Evolutionary conservation across 768 basidiomycete species (phyloP).

Genomic region (Mycena metata): DNA sequence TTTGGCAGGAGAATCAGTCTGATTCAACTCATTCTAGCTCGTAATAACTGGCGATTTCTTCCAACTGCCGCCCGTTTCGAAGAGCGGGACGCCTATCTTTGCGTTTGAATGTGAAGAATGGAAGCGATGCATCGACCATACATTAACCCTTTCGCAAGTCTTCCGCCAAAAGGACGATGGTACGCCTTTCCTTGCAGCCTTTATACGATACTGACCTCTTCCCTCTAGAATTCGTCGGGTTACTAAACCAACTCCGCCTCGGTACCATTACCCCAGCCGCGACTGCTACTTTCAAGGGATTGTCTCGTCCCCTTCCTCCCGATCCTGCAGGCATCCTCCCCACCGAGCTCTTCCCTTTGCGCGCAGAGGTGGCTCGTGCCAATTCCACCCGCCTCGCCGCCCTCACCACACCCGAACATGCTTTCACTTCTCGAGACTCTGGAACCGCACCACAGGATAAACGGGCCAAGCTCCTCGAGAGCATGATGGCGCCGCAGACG

Average conservation of each 20-base stretch:
- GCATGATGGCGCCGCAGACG: constrained; percentile 70
- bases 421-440: constrained; percentile 68
- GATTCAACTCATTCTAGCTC: constrained; percentile 48
- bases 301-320: constrained; percentile 37
- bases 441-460: constrained; percentile 55
- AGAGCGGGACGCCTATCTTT: constrained; percentile 67
- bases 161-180: constrained; percentile 82
- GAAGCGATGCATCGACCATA: constrained; percentile 70
- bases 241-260: constrained; percentile 82
- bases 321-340: constrained; percentile 50
- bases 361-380: constrained; percentile 76
- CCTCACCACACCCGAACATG: constrained; percentile 56
- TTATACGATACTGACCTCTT: not conserved
- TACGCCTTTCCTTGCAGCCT: constrained; percentile 46
- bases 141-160: constrained; percentile 77
- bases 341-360: constrained; percentile 73
- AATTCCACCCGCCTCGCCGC: constrained; percentile 68
- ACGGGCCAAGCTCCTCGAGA: constrained; percentile 68
- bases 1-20: not conserved
- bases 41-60: constrained; percentile 89
- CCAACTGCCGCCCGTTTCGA: constrained; percentile 83
- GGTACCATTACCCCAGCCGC: constrained; percentile 53
- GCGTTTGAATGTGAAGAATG: constrained; percentile 81
- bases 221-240: constrained; percentile 71
- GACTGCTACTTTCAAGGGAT: constrained; percentile 42